Base-by-base conservation (phyloP, 169 alveolate species). In the Plasmodium knowlesi region DNA sequence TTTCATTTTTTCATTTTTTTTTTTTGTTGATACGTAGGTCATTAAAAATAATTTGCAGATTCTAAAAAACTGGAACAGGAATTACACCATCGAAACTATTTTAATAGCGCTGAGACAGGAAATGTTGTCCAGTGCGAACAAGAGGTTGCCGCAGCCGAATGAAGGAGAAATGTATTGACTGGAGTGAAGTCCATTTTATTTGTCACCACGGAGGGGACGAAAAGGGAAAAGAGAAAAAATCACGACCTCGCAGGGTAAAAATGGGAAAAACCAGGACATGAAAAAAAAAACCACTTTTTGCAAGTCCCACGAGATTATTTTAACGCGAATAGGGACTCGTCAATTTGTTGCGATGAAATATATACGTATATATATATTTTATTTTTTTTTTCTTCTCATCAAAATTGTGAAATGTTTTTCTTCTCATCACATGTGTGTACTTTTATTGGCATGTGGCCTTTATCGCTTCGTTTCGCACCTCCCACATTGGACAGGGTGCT, bases 61-160 rank as follows among this genome's bases (percentile, higher is more conserved):
- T 50, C 92, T 98, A 74, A 97, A 97, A 95, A 96, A 97, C 79
- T 98, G 99, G 99, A 97, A 96, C 83, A 78, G 99, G 54, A 97
- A 97, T 72, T 97, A 96, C 92, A 97, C 99, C 30, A 96, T 98
- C n/a, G 99, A 98, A 94, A 95, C 96, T 19, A 97, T 98, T 43
- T 93, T 98, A 70, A 96, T 96, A 10, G 98, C 98, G 39, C 93
- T 98, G 37, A 97, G 99, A 91, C 98, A 98, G 71, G 99, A 98
- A 84, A 98, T 98, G 99, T 97, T 98, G 82, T 86, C 97, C 0
- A 95, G 97, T 41, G 96, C 97, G 25, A 98, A 98, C 83, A 97
- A 98, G 86, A 93, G 99, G 88, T 96, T 97, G 41, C 97, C 97
- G 22, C 99, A 98, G 93, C 99, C 99, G n/a, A 98, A 98, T n/a